phyloP scores from a whole-genome alignment of 768 basidiomycete genomes.

The Lactifluus volemus region DNA sequence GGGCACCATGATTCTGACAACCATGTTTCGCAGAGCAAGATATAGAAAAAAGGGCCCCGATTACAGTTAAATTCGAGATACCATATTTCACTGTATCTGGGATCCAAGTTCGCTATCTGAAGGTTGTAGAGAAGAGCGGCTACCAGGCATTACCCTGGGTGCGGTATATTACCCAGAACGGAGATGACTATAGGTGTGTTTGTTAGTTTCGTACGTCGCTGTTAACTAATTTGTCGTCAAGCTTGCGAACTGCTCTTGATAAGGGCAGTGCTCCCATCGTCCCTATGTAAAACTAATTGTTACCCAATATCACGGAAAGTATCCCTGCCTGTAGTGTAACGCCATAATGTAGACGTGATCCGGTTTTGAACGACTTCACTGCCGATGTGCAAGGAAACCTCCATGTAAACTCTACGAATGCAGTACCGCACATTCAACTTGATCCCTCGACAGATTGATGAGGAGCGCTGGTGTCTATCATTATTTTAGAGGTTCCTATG shows the following conservation, averaged over 20 bases:
- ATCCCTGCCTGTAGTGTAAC: no score
- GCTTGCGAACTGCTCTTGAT: conserved; percentile 65
- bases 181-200: conserved; percentile 79
- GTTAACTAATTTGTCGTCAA: conserved; percentile 22
- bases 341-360: not conserved
- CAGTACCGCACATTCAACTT: not conserved
- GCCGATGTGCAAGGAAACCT: not conserved
- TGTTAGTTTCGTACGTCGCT: not conserved
- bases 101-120: conserved; percentile 95
- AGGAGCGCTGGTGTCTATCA: not conserved
- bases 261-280: conserved; percentile 61
- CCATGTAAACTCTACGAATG: not conserved
- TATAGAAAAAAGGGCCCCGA: conserved; percentile 83
- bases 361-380: not conserved
- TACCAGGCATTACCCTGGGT: conserved; percentile 98
- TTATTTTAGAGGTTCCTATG: not conserved
- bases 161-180: conserved; percentile 86
- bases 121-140: conserved; percentile 97
- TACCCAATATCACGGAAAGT: not conserved
- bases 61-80: conserved; percentile 96
- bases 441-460: not conserved
- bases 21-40: conserved; percentile 46
- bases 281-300: conserved; percentile 27
- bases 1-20: not conserved
- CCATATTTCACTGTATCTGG: conserved; percentile 98